phyloP scores from a whole-genome alignment of 495 filamentous ascomycete species.

The Penicillium taxi region DNA sequence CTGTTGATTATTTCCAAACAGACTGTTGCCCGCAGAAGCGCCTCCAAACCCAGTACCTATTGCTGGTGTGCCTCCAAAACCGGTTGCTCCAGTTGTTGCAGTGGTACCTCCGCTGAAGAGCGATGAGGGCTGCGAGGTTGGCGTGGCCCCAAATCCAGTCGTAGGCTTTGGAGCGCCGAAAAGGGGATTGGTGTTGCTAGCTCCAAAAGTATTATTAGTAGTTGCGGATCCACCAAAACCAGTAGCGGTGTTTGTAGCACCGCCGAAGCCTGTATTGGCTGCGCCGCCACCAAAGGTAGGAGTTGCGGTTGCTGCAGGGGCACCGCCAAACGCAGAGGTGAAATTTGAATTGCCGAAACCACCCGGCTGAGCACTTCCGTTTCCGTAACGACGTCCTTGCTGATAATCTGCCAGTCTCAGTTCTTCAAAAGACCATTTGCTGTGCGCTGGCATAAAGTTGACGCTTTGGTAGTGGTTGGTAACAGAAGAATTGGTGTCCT shows the following conservation, averaged over 20 bases:
- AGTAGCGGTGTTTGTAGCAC: slow-evolving; percentile 25
- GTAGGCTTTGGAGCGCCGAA: slow-evolving; percentile 45
- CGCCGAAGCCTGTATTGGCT: slow-evolving; percentile 48
- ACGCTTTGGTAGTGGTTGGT: slow-evolving; percentile 82
- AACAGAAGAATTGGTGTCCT: slow-evolving; percentile 53
- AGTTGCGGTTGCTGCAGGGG: slow-evolving; percentile 35
- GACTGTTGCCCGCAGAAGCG: too few species aligned
- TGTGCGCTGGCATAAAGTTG: slow-evolving; percentile 75
- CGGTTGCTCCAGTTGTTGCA: slow-evolving; percentile 18
- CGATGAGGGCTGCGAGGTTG: slow-evolving; percentile 26
- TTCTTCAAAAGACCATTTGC: slow-evolving; percentile 85
- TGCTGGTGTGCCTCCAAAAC: slow-evolving; percentile 13
- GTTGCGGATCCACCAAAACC: slow-evolving; percentile 43
- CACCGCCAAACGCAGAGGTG: slow-evolving; percentile 21
- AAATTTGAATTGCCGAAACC: slow-evolving; percentile 62
- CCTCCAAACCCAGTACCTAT: too few species aligned
- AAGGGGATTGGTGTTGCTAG: not conserved
- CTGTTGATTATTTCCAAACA: slow-evolving; percentile 43
- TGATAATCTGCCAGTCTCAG: slow-evolving; percentile 82
- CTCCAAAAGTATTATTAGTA: not conserved
- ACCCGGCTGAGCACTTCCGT: slow-evolving; percentile 68
- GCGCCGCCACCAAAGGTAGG: slow-evolving; percentile 45
- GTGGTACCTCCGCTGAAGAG: slow-evolving; percentile 32
- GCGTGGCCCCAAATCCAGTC: slow-evolving; percentile 29
- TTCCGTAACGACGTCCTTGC: slow-evolving; percentile 74